These are phyloP conservation scores for Phaeolepiota aurea DNA, from an alignment of 768 basidiomycete genomes.

Conservation along the genomic window DNA sequence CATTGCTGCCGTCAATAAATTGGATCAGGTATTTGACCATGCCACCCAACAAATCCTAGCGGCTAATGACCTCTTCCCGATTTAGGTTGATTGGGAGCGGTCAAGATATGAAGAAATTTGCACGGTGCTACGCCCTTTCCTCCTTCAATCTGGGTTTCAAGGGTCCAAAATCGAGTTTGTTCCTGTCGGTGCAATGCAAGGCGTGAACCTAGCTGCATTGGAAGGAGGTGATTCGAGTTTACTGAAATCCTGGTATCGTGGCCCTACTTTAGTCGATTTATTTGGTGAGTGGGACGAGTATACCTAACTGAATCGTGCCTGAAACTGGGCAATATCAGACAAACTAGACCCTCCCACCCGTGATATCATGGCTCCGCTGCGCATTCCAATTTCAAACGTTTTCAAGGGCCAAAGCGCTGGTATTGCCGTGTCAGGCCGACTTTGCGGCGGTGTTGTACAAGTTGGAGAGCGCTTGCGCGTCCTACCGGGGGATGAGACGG, in stretches of 20 bases:
- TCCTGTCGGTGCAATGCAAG: constrained; percentile 86
- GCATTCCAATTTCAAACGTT: constrained; percentile 90
- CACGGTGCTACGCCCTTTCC: constrained; percentile 64
- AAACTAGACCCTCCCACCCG: constrained; percentile 72
- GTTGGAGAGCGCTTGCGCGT: constrained; percentile 84
- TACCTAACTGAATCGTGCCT: neutral
- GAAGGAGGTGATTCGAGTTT: constrained; percentile 35
- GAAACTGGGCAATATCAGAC: constrained; percentile 42
- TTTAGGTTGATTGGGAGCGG: constrained; percentile 81
- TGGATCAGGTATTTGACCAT: constrained; percentile 63
- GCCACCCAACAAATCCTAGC: neutral
- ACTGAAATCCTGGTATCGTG: constrained; percentile 73
- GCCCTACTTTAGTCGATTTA: constrained; percentile 75
- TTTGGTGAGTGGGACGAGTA: constrained; percentile 47
- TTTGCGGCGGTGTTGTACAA: constrained; percentile 85
- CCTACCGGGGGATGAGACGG: constrained; percentile 88
- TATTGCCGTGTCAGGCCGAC: constrained; percentile 71
- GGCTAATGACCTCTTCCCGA: neutral
- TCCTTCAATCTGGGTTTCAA: constrained; percentile 82
- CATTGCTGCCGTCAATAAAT: constrained; percentile 89
- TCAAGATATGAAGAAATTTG: constrained; percentile 84
- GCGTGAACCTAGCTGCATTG: constrained; percentile 66
- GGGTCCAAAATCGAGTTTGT: constrained; percentile 73
- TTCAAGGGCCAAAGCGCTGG: constrained; percentile 84
- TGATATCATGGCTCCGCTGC: constrained; percentile 67